These are phyloP conservation scores for Pichia sp. DNA, from an alignment of 1,139 yeast species.

Conservation along the genomic window DNA sequence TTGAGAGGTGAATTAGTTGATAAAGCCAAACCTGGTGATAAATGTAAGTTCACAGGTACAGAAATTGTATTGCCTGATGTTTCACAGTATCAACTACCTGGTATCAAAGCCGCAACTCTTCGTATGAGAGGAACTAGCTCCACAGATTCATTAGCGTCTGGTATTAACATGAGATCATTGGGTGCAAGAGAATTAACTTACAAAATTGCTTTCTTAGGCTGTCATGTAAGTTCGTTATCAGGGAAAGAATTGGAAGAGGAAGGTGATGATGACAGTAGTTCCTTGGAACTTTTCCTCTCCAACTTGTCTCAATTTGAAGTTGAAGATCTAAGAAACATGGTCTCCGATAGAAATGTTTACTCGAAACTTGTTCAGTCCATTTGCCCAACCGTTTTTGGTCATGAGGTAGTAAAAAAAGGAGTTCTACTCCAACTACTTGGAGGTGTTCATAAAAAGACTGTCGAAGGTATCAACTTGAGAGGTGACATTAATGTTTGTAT, in stretches of 20 bases:
- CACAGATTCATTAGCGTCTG: constrained; percentile 70
- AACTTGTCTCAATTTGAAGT: constrained; percentile 80
- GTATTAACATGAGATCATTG: constrained; percentile 70
- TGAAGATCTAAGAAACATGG: constrained; percentile 82
- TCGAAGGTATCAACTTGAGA: constrained; percentile 91
- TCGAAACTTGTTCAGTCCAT: constrained; percentile 80
- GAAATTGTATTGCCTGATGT: constrained; percentile 95
- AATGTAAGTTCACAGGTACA: constrained; percentile 90
- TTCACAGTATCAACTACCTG: constrained; percentile 92
- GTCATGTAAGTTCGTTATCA: constrained; percentile 65
- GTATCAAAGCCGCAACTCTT: constrained; percentile 80
- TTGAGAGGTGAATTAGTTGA: constrained; percentile 93
- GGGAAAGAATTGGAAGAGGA: constrained; percentile 40
- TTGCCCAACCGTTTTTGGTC: constrained; percentile 97
- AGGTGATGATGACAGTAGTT: constrained; percentile 33
- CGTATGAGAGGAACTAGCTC: constrained; percentile 53
- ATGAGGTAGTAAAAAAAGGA: constrained; percentile 91
- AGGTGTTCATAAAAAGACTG: constrained; percentile 91
- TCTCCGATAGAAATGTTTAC: constrained; percentile 80
- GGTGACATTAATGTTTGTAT: constrained; percentile 96
- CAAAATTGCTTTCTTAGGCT: constrained; percentile 83
- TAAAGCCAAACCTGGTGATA: constrained; percentile 96
- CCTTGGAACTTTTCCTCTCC: constrained; percentile 68
- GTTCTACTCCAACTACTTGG: constrained; percentile 81
- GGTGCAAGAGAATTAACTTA: constrained; percentile 95